phyloP scores from a whole-genome alignment of 78 protist genomes.

The Emiliania huxleyi region DNA sequence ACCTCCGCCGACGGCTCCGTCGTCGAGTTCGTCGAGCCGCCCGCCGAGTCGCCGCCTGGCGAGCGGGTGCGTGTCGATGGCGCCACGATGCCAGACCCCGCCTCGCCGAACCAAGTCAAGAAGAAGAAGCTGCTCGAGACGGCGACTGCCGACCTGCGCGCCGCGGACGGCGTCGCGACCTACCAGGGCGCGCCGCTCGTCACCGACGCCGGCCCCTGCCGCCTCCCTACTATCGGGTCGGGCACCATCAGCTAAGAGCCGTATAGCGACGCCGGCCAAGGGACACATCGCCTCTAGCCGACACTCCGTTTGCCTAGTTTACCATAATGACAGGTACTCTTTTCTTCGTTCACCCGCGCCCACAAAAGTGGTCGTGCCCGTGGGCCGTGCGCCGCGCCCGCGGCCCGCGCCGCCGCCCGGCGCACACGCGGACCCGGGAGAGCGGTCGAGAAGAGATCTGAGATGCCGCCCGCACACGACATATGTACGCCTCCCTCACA shows the following conservation, averaged over 20 bases:
- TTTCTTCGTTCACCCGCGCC: too few relatives aligned
- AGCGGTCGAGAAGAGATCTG: too few relatives aligned
- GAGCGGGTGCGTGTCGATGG: neutral
- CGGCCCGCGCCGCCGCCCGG: too few relatives aligned
- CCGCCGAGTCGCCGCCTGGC: neutral
- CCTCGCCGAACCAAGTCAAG: neutral
- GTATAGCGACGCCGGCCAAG: too few relatives aligned
- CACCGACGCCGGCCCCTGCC: neutral
- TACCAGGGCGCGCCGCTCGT: neutral
- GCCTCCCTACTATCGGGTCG: neutral
- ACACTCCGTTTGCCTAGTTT: too few relatives aligned
- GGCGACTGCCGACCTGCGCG: neutral
- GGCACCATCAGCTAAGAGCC: conserved; percentile 17
- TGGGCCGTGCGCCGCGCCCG: too few relatives aligned
- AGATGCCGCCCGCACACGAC: too few relatives aligned
- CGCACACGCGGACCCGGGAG: too few relatives aligned
- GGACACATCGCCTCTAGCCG: too few relatives aligned
- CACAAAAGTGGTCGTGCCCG: too few relatives aligned
- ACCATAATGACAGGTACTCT: too few relatives aligned
- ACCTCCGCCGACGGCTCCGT: neutral
- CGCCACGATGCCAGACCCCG: neutral
- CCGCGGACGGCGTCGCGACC: neutral
- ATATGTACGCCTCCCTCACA: too few relatives aligned
- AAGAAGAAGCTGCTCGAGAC: conserved; percentile 3
- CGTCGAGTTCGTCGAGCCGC: conserved; percentile 27